A percentile compares a stretch with the other conserved stretches of the same genome.
Evolutionary conservation across 306 rosid genomes (phyloP).

Genomic region (Castanea sativa): DNA sequence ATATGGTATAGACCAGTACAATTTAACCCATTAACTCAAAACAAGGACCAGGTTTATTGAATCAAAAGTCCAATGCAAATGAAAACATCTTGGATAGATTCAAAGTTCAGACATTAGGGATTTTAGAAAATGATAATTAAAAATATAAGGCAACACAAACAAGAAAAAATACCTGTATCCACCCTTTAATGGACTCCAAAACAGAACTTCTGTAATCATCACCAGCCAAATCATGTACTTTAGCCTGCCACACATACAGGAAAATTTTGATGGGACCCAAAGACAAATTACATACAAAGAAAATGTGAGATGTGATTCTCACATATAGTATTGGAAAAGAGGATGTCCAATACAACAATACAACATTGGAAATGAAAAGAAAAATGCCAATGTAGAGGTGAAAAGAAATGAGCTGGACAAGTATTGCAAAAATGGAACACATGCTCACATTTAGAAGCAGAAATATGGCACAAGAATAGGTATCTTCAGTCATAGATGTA

Average conservation of each 20-base stretch:
- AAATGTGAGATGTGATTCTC: background rate
- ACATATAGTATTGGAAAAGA: background rate
- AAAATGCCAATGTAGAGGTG: background rate
- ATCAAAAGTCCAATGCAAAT: background rate
- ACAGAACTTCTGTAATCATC: conserved; percentile 87
- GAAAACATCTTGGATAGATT: background rate
- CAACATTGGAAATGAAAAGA: background rate
- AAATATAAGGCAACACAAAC: background rate
- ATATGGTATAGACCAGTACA: background rate
- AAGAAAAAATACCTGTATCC: conserved; percentile 77
- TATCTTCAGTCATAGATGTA: conserved; percentile 97
- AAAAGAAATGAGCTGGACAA: conserved; percentile 13
- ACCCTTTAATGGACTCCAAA: conserved; percentile 80
- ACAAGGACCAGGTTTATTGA: background rate
- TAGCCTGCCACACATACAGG: conserved; percentile 55
- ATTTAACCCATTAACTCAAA: background rate
- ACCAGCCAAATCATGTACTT: conserved; percentile 81
- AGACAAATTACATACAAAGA: conserved; percentile 1
- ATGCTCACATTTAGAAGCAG: conserved; percentile 72
- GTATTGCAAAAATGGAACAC: conserved; percentile 4
- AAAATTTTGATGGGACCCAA: conserved; percentile 18
- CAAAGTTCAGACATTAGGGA: background rate
- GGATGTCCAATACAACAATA: background rate
- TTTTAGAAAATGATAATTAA: background rate
- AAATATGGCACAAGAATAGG: conserved; percentile 94